phyloP scores from a whole-genome alignment of 2,329 filamentous ascomycete genomes.

The Intubia oerlemansii region DNA sequence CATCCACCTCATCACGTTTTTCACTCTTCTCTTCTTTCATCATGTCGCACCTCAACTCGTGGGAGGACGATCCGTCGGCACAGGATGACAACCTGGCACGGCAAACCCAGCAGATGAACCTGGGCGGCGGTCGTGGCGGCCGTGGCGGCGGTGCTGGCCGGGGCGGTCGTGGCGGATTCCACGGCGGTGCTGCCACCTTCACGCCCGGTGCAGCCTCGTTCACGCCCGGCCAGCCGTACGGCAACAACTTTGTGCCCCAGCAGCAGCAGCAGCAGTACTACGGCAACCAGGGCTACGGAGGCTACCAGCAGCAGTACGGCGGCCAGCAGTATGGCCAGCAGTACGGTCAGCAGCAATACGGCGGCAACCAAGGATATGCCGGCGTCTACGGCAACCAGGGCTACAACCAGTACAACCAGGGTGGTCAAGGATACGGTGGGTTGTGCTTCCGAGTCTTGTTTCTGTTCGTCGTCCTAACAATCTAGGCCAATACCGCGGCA shows the following conservation, averaged over 20 bases:
- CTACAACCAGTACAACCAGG: background rate
- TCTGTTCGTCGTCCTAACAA: too few species aligned
- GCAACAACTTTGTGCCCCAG: slow-evolving; percentile 19
- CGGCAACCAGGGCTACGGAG: slow-evolving; percentile 6
- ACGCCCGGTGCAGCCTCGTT: slow-evolving; percentile 51
- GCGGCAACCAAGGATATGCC: slow-evolving; percentile 10
- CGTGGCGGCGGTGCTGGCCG: slow-evolving; percentile 3
- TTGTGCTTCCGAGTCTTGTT: too few species aligned
- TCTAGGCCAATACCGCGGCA: slow-evolving; percentile 22
- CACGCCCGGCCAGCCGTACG: slow-evolving; percentile 35
- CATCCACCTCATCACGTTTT: too few species aligned
- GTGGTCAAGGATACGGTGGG: too few species aligned
- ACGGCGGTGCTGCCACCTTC: slow-evolving; percentile 47
- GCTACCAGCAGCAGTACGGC: slow-evolving; percentile 20
- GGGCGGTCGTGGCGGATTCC: slow-evolving; percentile 25
- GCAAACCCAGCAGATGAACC: slow-evolving; percentile 55
- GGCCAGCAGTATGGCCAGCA: too few species aligned
- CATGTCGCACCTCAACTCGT: slow-evolving; percentile 61
- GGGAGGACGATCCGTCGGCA: slow-evolving; percentile 70
- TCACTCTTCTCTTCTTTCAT: background rate
- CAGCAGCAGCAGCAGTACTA: slow-evolving; percentile 9
- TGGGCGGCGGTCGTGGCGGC: slow-evolving; percentile 31
- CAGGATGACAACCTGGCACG: slow-evolving; percentile 65
- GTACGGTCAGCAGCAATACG: slow-evolving; percentile 14
- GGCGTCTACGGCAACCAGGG: slow-evolving; percentile 2